Evolutionary conservation across 2,329 filamentous ascomycete species (phyloP).

Genomic region (Fusarium mexicanum): DNA sequence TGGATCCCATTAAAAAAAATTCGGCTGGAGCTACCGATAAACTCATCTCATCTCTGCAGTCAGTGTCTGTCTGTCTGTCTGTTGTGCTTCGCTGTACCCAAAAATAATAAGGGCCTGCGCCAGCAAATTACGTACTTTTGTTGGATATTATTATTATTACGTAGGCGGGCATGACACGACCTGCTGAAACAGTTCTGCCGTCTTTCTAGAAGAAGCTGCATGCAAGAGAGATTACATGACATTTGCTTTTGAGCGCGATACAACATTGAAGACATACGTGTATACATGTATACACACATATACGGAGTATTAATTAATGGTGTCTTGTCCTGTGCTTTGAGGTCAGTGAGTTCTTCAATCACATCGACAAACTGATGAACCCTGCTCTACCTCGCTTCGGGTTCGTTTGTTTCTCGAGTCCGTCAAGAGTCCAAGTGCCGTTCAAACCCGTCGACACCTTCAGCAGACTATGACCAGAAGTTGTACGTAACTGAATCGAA

Average conservation of each 20-base stretch:
- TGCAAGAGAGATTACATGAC: slow-evolving; percentile 23
- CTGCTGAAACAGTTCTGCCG: slow-evolving; percentile 43
- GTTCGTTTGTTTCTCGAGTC: neutral
- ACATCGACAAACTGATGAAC: slow-evolving; percentile 10
- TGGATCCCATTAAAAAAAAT: slow-evolving; percentile 5
- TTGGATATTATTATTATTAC: slow-evolving; percentile 4
- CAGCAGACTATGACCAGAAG: neutral
- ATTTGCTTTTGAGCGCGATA: neutral
- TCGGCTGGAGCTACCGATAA: slow-evolving; percentile 9
- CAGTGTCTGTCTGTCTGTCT: neutral
- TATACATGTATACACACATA: neutral
- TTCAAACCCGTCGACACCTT: neutral
- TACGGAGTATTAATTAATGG: neutral
- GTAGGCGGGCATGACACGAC: neutral
- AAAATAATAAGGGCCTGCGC: slow-evolving; percentile 14
- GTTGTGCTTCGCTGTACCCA: neutral
- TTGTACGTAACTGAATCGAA: slow-evolving; percentile 9
- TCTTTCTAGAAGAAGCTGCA: slow-evolving; percentile 45
- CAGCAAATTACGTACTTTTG: slow-evolving; percentile 33
- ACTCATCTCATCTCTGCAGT: slow-evolving; percentile 17
- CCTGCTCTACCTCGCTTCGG: neutral
- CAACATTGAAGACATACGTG: neutral
- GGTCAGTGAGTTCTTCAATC: slow-evolving; percentile 17
- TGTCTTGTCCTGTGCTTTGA: slow-evolving; percentile 1
- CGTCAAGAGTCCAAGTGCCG: neutral